Evolutionary conservation across 2,329 filamentous ascomycete genomes (phyloP), one percentile per base, ranked within the genome.

Genomic region (Ophiostoma triangulosporum): DNA sequence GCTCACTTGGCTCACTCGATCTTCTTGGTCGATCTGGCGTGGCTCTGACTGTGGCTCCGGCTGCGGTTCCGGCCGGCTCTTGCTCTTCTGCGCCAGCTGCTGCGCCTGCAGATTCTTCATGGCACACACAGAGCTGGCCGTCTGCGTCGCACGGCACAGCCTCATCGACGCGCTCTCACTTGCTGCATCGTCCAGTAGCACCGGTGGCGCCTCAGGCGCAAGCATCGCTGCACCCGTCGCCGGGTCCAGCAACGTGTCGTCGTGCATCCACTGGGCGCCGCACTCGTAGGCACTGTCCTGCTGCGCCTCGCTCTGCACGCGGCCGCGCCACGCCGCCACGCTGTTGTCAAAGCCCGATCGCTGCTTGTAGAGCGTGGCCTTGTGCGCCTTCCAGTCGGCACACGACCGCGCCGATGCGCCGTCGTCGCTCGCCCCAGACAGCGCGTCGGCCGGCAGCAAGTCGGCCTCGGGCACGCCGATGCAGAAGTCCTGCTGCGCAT

Each of bases 111-210:
- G 31, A 5, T 9, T 35, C 6, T 24, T 14, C 9, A 35, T 24
- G 1, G 20, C 38, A 31, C 49, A 52, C n/a, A 27, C 48, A 1
- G 24, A 15, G 8, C 24, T 45, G 8, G 50, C 9, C 20, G 46
- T 55, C 46, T 53, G 54, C n/a, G 50, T 55, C 1, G 36, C 50
- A 7, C 46, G 50, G 12, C 50, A 51, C 14, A 32, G 32, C 38
- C 26, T 22, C 17, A 50, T 17, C 2, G 14, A 31, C 14, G 3
- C 24, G 4, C 40, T 26, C 20, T 43, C 24, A 22, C 24, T 29
- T 8, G 12, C 40, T 14, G 7, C 6, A 8, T 46, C 38, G 12
- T 45, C 20, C 3, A 52, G 17, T 3, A n/a, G 50, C 24, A 45
- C 24, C 8, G 6, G 43, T 7, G 43, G 26, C n/a, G 43, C 43